A percentile compares a stretch with the other conserved stretches of the same genome.
Conservation (phyloP, 1,284 basidiomycete genomes). For the Gomphus bonarii region DNA sequence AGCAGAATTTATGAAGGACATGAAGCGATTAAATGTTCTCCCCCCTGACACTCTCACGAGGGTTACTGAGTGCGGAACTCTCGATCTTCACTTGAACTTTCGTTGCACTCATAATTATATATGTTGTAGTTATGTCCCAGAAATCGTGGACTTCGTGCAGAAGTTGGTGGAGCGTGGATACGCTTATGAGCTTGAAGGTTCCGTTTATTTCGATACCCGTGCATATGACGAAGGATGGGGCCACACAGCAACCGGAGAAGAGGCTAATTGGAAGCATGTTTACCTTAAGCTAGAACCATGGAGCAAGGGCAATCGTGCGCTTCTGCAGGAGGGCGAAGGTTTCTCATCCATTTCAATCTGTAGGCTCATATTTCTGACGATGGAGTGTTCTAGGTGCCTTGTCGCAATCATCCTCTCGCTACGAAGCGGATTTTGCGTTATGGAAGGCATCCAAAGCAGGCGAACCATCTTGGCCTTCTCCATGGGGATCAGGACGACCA, state of each 20-base stretch:
- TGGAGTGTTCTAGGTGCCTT: slow-evolving; percentile 41
- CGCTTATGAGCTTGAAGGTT: slow-evolving; percentile 82
- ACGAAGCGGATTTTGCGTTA: slow-evolving; percentile 85
- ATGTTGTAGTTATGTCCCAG: slow-evolving; percentile 65
- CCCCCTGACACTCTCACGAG: slow-evolving; percentile 89
- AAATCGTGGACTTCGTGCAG: slow-evolving; percentile 87
- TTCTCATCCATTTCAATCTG: slow-evolving; percentile 13
- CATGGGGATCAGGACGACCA: slow-evolving; percentile 94
- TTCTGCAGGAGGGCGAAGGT: slow-evolving; percentile 94
- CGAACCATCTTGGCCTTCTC: slow-evolving; percentile 95
- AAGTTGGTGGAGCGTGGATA: slow-evolving; percentile 84
- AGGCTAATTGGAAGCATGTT: slow-evolving; percentile 28
- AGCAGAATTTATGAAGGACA: slow-evolving; percentile 83
- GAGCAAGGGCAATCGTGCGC: slow-evolving; percentile 87
- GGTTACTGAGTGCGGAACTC: slow-evolving; percentile 60
- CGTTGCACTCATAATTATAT: neutral
- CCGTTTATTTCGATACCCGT: slow-evolving; percentile 91
- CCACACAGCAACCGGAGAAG: slow-evolving; percentile 24
- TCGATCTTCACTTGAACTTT: neutral
- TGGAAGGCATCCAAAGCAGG: slow-evolving; percentile 98
- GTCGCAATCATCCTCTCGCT: slow-evolving; percentile 51
- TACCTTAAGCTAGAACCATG: slow-evolving; percentile 97
- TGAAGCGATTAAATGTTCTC: slow-evolving; percentile 79
- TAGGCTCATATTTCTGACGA: neutral
- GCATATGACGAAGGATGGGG: slow-evolving; percentile 72